Conservation (phyloP, 176 grass and related monocot species). For the Zoysia pacifica region DNA sequence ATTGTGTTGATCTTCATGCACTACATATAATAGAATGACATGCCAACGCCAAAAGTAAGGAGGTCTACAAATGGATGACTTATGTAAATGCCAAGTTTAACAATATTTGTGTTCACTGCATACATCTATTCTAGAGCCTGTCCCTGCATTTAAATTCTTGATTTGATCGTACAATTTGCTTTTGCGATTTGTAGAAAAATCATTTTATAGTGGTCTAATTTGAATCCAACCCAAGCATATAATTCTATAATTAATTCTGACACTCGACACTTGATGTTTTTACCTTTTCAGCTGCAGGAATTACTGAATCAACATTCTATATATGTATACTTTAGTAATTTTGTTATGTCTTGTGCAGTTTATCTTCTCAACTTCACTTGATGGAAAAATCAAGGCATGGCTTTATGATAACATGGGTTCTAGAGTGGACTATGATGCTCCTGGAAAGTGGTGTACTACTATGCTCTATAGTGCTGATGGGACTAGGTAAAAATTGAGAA, state of each 20-base stretch:
- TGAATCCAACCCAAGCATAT: neutral
- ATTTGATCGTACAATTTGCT: neutral
- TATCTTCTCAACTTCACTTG: slow-evolving; percentile 93
- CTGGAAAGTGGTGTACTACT: slow-evolving; percentile 92
- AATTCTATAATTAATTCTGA: neutral
- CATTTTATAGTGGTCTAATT: neutral
- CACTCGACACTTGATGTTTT: neutral
- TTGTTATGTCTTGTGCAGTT: slow-evolving; percentile 59
- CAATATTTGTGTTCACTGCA: neutral
- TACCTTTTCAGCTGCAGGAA: neutral
- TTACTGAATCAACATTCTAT: neutral
- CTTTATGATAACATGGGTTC: slow-evolving; percentile 94
- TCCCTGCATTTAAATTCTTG: neutral
- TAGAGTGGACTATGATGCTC: slow-evolving; percentile 93
- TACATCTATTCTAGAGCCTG: neutral
- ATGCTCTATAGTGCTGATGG: slow-evolving; percentile 98
- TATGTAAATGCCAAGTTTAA: neutral
- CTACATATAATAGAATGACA: neutral
- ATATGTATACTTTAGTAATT: slow-evolving; percentile 15
- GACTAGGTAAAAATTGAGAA: slow-evolving; percentile 63
- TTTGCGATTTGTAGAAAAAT: neutral
- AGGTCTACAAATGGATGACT: neutral
- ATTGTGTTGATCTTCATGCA: slow-evolving; percentile 1
- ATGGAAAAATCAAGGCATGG: slow-evolving; percentile 99
- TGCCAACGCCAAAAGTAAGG: neutral